Evolutionary conservation across 2,329 filamentous ascomycete species (phyloP).

Genomic region (Paracamarosporium sp.): DNA sequence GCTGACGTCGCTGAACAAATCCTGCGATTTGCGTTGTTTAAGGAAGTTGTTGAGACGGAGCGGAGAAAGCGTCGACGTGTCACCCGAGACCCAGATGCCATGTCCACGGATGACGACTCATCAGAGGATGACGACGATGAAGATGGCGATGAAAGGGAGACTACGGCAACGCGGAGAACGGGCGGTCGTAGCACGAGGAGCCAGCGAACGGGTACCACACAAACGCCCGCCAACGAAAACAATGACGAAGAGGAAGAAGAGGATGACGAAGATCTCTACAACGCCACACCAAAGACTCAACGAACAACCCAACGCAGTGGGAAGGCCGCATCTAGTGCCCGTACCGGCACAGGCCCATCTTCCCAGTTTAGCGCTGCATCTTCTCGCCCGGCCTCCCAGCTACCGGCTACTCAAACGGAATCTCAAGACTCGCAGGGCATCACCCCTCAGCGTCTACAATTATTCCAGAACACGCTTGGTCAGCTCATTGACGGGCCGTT

Average conservation of each 20-base stretch:
- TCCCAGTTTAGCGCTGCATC: constrained; percentile 77
- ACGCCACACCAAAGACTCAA: constrained; percentile 56
- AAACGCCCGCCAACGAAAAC: constrained; percentile 44
- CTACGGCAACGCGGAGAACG: constrained; percentile 41
- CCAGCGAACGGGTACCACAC: constrained; percentile 30
- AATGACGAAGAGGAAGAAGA: constrained; percentile 62
- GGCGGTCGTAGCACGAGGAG: constrained; percentile 48
- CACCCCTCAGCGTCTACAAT: constrained; percentile 66
- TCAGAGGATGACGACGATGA: constrained; percentile 65
- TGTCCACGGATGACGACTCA: constrained; percentile 64
- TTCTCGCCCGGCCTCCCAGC: constrained; percentile 78
- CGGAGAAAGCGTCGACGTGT: constrained; percentile 85
- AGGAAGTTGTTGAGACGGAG: constrained; percentile 82
- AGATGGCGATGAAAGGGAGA: constrained; percentile 56
- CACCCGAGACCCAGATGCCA: constrained; percentile 63
- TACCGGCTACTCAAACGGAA: constrained; percentile 60
- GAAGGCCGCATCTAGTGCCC: constrained; percentile 34
- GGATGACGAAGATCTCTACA: constrained; percentile 62
- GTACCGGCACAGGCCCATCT: constrained; percentile 45
- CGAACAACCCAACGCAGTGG: constrained; percentile 53
- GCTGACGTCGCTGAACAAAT: constrained; percentile 88
- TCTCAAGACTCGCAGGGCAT: constrained; percentile 57
- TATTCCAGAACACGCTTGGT: constrained; percentile 83
- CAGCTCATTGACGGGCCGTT: constrained; percentile 80
- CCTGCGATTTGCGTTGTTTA: constrained; percentile 93